Evolutionary conservation across 2,329 filamentous ascomycete species (phyloP), one percentile per base, ranked within the genome.

Genomic region (Fusarium virguliforme): DNA sequence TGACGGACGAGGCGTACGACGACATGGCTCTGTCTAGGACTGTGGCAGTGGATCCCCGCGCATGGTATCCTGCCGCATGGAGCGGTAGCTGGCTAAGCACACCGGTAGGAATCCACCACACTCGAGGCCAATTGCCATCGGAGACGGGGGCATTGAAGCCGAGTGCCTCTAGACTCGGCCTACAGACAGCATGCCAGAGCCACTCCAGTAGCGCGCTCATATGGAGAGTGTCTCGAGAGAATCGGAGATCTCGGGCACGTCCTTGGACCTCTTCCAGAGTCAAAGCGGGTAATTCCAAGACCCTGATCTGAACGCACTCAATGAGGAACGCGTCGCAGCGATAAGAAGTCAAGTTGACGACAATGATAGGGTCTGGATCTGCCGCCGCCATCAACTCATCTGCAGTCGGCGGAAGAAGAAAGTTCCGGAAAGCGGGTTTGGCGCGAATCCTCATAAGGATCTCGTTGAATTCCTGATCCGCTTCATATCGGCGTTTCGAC

Each of bases 371-470:
- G 8, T 28, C 55, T 26, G 48, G 32, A 41, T 41, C 10, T 12
- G 55, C 62, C 1, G 55, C 40, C 1, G 55, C 55, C 38, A 48
- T 38, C 22, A 64, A 4, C 37, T 64, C 54, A 0, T 59, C 61
- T 13, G 13, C 10, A 8, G 46, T 60, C 2, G 56, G 55, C 1
- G 55, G 40, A 1, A 55, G 55, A 55, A 60, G 41, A 32, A 63
- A 64, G 38, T 6, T 6, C 1, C 15, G 3, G 8, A 64, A 60
- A 15, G 12, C 37, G 18, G 54, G 54, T 6, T 46, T 4, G 4
- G n/a, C 5, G 4, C 54, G 43, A 24, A 64, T 64, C 18, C 4
- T 15, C 5, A 5, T 15, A 15, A 38, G 12, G 7, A 15, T 13
- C 7, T 38, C 37, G 5, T 38, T 8, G 12, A 38, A 13, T 15